Percentiles rank a stretch among this genome's conserved stretches.
Conservation (phyloP, 306 rosid genomes). For the Glycine latifolia region DNA sequence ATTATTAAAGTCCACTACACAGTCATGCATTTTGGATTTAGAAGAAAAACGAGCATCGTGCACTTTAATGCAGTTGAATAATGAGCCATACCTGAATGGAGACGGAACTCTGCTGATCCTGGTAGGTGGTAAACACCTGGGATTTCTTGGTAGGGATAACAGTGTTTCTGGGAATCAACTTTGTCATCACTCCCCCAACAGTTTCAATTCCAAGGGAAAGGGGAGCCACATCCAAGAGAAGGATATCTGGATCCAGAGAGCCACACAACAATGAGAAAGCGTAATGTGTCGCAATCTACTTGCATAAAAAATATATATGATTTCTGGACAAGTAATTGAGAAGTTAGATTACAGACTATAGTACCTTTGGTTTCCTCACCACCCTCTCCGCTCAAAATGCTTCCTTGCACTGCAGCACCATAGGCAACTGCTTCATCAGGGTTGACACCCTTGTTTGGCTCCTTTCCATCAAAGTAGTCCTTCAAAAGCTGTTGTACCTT, state of each 20-base stretch:
- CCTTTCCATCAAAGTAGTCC: conserved; percentile 95
- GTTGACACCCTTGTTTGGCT: conserved; percentile 99
- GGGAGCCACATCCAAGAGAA: conserved; percentile 96
- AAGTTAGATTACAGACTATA: background rate
- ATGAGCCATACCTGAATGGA: conserved; percentile 82
- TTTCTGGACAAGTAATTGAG: background rate
- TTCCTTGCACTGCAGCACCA: conserved; percentile 99
- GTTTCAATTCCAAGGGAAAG: conserved; percentile 99
- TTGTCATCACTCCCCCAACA: conserved; percentile 99
- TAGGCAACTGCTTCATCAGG: conserved; percentile 98
- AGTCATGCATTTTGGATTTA: background rate
- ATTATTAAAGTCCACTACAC: background rate
- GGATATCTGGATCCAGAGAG: conserved; percentile 69
- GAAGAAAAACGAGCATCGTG: conserved; percentile 9
- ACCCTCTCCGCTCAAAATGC: conserved; percentile 98
- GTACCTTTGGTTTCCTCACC: conserved; percentile 98
- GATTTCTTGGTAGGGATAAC: conserved; percentile 99
- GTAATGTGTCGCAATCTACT: background rate
- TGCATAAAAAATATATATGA: background rate
- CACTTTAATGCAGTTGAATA: background rate
- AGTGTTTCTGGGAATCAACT: conserved; percentile 98
- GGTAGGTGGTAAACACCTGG: conserved; percentile 98
- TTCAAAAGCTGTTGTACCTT: conserved; percentile 94
- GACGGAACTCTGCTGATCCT: conserved; percentile 97
- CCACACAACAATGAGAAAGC: conserved; percentile 1